Evolutionary conservation across 768 basidiomycete genomes (phyloP).

Genomic region (Fomitopsis serialis): DNA sequence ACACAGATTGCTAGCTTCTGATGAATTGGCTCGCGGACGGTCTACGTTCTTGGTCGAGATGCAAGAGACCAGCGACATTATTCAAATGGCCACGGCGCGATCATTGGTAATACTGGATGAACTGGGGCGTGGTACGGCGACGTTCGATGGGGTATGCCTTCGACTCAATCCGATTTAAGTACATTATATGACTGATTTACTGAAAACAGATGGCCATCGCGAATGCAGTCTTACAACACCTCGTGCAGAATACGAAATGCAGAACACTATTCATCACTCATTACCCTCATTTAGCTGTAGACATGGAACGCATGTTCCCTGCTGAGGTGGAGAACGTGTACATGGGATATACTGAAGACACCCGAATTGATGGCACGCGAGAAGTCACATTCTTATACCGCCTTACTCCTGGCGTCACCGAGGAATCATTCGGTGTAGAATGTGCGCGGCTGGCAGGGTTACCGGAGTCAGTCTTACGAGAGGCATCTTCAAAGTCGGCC

Average conservation of each 20-base stretch:
- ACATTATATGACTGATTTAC: not conserved
- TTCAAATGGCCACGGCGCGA: slow-evolving; percentile 64
- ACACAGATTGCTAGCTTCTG: slow-evolving; percentile 51
- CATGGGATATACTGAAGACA: slow-evolving; percentile 77
- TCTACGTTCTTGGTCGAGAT: slow-evolving; percentile 99
- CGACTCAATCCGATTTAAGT: not conserved
- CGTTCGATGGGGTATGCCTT: slow-evolving; percentile 68
- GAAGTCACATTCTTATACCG: slow-evolving; percentile 87
- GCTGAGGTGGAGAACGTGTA: slow-evolving; percentile 69
- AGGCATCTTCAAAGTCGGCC: slow-evolving; percentile 49
- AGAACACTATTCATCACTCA: slow-evolving; percentile 93
- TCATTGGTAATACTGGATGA: slow-evolving; percentile 91
- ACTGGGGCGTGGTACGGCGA: slow-evolving; percentile 86
- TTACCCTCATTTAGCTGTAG: slow-evolving; percentile 79
- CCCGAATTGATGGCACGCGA: slow-evolving; percentile 63
- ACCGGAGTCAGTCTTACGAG: slow-evolving; percentile 59
- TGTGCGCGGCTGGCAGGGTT: slow-evolving; percentile 86
- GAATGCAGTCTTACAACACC: slow-evolving; percentile 69
- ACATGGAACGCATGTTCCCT: slow-evolving; percentile 56
- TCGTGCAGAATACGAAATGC: slow-evolving; percentile 52
- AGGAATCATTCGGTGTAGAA: slow-evolving; percentile 89
- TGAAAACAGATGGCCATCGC: slow-evolving; percentile 76
- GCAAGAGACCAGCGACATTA: slow-evolving; percentile 87
- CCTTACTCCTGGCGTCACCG: slow-evolving; percentile 65
- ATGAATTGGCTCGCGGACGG: slow-evolving; percentile 80